Base-by-base conservation (phyloP, 202 grass and related monocot genomes). In the Eragrostis tef region DNA sequence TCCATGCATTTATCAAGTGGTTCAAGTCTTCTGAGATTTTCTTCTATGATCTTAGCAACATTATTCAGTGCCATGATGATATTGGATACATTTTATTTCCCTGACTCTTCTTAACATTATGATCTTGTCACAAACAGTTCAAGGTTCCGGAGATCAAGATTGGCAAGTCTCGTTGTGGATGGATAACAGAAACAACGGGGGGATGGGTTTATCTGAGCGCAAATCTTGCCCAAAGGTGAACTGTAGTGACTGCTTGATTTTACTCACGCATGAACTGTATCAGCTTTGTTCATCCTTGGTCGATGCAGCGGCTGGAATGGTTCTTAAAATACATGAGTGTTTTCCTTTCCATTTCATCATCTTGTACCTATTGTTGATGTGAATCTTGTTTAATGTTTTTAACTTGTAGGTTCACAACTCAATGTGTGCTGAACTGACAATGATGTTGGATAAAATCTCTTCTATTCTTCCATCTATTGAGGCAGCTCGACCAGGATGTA, bases 391-490 rank as follows among this genome's bases (percentile, higher is more conserved):
- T 25, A 29, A 51, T 43, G 48, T 12, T 53, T 67, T 85, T 27
- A 44, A 61, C 59, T 86, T 53, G 86, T 80, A 98, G 96, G 90
- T 93, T 75, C 85, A 95, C 76, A 67, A 74, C 67, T 85, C 78
- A 77, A 91, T 93, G 72, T 95, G 92, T 76, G 73, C 15, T 63
- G 79, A 91, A 57, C 82, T 98, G 77, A 90, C 61, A 79, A 86
- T 88, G 71, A 84, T 98, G 75, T 68, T 98, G 69, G 87, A 98
- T 75, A 98, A 72, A 79, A 67, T 91, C 19, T 75, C 83, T 65
- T 91, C 74, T 60, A 89, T 98, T 87, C 90, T 98, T 81, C 92
- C 92, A 5, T 88, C 85, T 79, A 98, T 95, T 82, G 96, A 98
- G 84, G 90, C 90, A 56, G 89, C 90, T 61, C 90, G 80, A 54